Evolutionary conservation across 1,139 yeast genomes (phyloP).

Genomic region (Meyerozyma carpophila): DNA sequence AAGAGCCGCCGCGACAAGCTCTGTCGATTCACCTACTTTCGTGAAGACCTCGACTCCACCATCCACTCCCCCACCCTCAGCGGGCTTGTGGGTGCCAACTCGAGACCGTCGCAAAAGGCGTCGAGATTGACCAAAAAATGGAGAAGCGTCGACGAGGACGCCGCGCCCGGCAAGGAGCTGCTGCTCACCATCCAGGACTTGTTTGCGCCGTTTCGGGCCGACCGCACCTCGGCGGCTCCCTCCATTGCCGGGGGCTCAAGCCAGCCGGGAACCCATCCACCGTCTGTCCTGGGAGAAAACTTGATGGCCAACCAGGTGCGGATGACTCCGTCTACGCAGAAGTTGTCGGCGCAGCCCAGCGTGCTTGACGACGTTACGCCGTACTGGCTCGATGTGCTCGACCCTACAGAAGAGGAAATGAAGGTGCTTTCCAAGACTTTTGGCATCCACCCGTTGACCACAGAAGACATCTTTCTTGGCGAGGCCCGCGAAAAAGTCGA

Average conservation of each 20-base stretch:
- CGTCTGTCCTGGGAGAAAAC: slow-evolving; percentile 2
- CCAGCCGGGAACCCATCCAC: slow-evolving; percentile 1
- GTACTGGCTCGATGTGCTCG: slow-evolving; percentile 87
- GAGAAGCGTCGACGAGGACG: slow-evolving; percentile 8
- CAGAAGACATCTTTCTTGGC: slow-evolving; percentile 91
- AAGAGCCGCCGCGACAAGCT: slow-evolving; percentile 23
- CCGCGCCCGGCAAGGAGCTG: slow-evolving; percentile 3
- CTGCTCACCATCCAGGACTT: slow-evolving; percentile 19
- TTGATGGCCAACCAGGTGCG: not conserved
- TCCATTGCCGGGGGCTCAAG: slow-evolving; percentile 9
- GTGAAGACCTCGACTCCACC: slow-evolving; percentile 85
- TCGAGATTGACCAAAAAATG: slow-evolving; percentile 11
- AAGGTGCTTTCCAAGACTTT: slow-evolving; percentile 85
- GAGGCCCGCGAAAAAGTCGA: slow-evolving; percentile 96
- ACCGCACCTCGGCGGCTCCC: slow-evolving; percentile 9
- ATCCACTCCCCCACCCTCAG: slow-evolving; percentile 87
- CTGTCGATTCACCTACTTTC: slow-evolving; percentile 80
- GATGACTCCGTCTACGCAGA: slow-evolving; percentile 1
- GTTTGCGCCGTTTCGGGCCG: slow-evolving; percentile 25
- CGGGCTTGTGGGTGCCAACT: slow-evolving; percentile 50
- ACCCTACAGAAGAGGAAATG: slow-evolving; percentile 97
- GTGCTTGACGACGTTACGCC: slow-evolving; percentile 29
- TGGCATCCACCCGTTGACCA: slow-evolving; percentile 92
- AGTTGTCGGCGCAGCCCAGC: not conserved
- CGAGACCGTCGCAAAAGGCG: slow-evolving; percentile 4